Percentiles rank a stretch among this genome's conserved stretches.
phyloP scores from a whole-genome alignment of 768 basidiomycete genomes.

The Clitopilus hobsonii region DNA sequence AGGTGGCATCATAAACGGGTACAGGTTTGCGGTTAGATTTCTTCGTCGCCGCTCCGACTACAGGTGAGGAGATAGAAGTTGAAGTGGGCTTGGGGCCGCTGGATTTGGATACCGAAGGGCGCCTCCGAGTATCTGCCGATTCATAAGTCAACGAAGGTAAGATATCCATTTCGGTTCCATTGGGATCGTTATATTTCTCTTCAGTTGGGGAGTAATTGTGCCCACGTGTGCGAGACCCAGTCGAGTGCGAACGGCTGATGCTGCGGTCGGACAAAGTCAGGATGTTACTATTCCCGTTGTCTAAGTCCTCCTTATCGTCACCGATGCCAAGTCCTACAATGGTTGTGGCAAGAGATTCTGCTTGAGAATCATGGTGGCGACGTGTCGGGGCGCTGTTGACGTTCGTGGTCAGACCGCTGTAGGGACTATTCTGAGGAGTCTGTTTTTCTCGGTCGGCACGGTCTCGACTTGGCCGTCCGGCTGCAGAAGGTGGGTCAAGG shows the following conservation, averaged over 20 bases:
- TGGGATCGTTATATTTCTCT: not conserved
- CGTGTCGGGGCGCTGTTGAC: not conserved
- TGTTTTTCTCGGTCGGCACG: not conserved
- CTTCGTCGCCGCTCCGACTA: conserved; percentile 3
- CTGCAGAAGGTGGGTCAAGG: not conserved
- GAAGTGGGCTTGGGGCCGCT: not conserved
- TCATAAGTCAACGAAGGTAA: not conserved
- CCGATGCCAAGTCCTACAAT: not conserved
- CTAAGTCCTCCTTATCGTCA: not conserved
- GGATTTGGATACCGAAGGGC: not conserved
- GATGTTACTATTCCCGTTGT: not conserved
- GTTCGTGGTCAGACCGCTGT: not conserved
- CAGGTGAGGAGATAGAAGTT: not conserved
- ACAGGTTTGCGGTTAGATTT: conserved; percentile 17
- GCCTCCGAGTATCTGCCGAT: not conserved
- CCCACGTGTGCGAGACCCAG: not conserved
- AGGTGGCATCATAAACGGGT: conserved; percentile 10
- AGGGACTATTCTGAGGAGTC: not conserved
- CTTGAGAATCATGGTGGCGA: not conserved
- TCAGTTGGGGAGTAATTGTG: not conserved
- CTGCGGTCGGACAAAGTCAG: not conserved
- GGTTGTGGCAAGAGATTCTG: not conserved
- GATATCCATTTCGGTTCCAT: not conserved
- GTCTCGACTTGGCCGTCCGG: not conserved
- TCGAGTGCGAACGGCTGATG: not conserved